Conservation (phyloP, 1,284 basidiomycete genomes). For the Microbotryum violaceum region DNA sequence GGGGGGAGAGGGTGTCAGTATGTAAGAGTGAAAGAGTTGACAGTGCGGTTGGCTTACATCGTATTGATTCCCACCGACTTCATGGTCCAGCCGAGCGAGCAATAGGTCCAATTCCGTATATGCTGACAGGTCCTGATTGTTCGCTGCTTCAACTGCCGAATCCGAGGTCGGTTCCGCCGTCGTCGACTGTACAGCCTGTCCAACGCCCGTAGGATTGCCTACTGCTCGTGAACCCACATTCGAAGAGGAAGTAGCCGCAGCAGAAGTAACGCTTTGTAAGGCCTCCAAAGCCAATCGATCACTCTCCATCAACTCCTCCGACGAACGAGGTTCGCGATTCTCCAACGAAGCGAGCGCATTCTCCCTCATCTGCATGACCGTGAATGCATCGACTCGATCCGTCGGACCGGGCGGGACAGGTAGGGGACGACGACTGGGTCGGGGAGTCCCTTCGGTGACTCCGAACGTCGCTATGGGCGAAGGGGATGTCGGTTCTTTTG, state of each 20-base stretch:
- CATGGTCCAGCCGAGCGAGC: constrained; percentile 22
- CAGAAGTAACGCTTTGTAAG: not conserved
- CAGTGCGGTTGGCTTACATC: constrained; percentile 9
- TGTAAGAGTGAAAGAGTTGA: not conserved
- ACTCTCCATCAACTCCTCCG: not conserved
- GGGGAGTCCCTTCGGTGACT: not conserved
- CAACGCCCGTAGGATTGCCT: too few relatives aligned
- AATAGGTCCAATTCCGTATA: constrained; percentile 31
- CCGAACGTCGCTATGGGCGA: not conserved
- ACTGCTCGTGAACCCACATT: too few relatives aligned
- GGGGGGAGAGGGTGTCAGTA: not conserved
- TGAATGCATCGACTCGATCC: constrained; percentile 19
- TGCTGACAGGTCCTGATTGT: constrained; percentile 5
- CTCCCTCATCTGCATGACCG: constrained; percentile 5
- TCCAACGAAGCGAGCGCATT: not conserved
- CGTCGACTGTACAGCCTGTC: too few relatives aligned
- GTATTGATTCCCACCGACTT: constrained; percentile 10
- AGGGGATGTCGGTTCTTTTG: not conserved
- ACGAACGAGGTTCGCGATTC: not conserved
- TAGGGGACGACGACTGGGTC: constrained; percentile 3
- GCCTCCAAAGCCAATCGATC: not conserved
- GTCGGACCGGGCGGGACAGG: constrained; percentile 9
- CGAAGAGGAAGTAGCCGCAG: too few relatives aligned
- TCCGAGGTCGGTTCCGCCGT: too few relatives aligned
- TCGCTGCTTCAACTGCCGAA: too few relatives aligned